Evolutionary conservation across 1,139 yeast genomes (phyloP).

Genomic region (Blastobotrys raffinosifermentans): DNA sequence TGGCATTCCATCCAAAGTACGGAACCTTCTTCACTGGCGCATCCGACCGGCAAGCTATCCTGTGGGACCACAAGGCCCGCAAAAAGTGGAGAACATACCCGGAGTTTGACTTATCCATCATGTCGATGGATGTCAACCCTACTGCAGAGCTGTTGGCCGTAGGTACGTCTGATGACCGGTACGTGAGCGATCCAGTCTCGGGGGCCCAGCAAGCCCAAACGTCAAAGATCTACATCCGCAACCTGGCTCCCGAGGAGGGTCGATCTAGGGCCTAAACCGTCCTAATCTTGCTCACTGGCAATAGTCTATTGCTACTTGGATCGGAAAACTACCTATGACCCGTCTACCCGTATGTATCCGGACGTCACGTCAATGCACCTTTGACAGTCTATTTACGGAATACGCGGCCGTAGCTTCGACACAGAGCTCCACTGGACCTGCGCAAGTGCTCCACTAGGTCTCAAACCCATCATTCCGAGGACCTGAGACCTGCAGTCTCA

Average conservation of each 20-base stretch:
- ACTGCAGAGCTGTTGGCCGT: slow-evolving; percentile 43
- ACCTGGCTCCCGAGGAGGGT: slow-evolving; percentile 13
- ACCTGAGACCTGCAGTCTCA: too few species aligned
- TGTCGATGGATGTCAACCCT: slow-evolving; percentile 42
- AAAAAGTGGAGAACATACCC: slow-evolving; percentile 58
- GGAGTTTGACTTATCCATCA: slow-evolving; percentile 46
- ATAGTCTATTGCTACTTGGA: too few species aligned
- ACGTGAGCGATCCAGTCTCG: slow-evolving; percentile 21
- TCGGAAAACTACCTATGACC: too few species aligned
- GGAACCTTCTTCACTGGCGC: slow-evolving; percentile 68
- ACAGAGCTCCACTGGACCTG: too few species aligned
- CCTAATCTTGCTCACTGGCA: too few species aligned
- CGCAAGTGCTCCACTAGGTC: too few species aligned
- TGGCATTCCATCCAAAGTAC: slow-evolving; percentile 47
- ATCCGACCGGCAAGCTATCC: slow-evolving; percentile 66
- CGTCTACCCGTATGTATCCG: too few species aligned
- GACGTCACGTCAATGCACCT: too few species aligned
- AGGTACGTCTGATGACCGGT: slow-evolving; percentile 35
- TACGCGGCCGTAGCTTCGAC: too few species aligned
- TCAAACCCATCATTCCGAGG: too few species aligned
- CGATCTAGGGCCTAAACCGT: too few species aligned
- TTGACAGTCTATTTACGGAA: too few species aligned
- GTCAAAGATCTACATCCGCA: slow-evolving; percentile 17
- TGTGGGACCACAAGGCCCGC: slow-evolving; percentile 67
- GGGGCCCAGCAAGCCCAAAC: slow-evolving; percentile 18